Percentiles rank a stretch among this genome's conserved stretches.
These are phyloP conservation scores for Anaeromyces robustus DNA, from an alignment of 192 early-diverging fungal species.

Conservation along the genomic window DNA sequence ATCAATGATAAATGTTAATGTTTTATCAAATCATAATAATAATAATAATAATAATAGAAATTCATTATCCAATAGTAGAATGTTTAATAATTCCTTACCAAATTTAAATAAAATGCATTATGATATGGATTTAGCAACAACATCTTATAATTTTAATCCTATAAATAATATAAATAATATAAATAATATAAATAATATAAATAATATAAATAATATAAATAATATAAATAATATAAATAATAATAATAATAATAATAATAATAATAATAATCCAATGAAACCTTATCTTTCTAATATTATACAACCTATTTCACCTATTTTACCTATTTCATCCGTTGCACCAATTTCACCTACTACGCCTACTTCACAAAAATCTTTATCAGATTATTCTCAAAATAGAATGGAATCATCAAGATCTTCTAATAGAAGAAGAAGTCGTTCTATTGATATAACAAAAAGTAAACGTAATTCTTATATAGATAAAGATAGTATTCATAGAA, in stretches of 20 bases:
- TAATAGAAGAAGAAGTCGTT: neutral
- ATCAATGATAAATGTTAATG: too few relatives aligned
- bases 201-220: too few relatives aligned
- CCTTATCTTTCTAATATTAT: neutral
- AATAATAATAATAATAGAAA: too few relatives aligned
- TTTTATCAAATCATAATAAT: neutral
- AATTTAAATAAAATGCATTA: neutral
- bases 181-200: too few relatives aligned
- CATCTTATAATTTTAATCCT: too few relatives aligned
- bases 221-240: too few relatives aligned
- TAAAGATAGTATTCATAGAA: neutral
- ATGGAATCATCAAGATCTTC: neutral
- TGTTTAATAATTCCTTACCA: neutral
- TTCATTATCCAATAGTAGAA: neutral
- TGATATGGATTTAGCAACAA: neutral
- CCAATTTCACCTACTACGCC: neutral
- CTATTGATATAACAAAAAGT: neutral
- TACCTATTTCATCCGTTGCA: neutral
- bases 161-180: too few relatives aligned
- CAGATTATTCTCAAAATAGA: neutral
- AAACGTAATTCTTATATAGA: neutral
- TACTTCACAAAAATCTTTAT: neutral
- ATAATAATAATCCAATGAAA: neutral
- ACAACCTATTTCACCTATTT: neutral
- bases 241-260: too few relatives aligned